A percentile compares a stretch with the other conserved stretches of the same genome.
These are phyloP conservation scores for Byssoonygena ceratinophila DNA, from an alignment of 2,329 filamentous ascomycete species.

Conservation along the genomic window DNA sequence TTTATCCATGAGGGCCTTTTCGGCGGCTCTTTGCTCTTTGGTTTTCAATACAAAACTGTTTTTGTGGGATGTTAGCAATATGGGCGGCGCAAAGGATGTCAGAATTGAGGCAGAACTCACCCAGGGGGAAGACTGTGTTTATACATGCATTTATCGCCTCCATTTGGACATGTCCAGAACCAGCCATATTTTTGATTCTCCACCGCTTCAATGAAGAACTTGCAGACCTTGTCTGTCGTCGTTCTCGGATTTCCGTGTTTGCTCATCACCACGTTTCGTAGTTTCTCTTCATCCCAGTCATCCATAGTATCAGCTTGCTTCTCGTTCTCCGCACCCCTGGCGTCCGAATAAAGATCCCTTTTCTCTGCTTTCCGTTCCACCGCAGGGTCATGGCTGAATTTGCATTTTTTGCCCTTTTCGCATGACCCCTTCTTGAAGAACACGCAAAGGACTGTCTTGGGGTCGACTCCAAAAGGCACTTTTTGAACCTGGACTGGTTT, in stretches of 20 bases:
- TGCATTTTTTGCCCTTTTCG: constrained; percentile 96
- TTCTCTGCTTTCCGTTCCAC: constrained; percentile 89
- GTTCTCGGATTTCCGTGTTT: constrained; percentile 97
- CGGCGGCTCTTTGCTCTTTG: constrained; percentile 87
- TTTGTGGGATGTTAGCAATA: constrained; percentile 1
- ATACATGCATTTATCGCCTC: constrained; percentile 97
- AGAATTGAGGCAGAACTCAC: constrained; percentile 45
- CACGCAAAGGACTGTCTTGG: constrained; percentile 91
- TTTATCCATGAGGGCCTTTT: constrained; percentile 94
- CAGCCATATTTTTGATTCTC: constrained; percentile 98
- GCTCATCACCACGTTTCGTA: constrained; percentile 77
- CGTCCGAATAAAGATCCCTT: constrained; percentile 81
- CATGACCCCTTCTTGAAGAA: constrained; percentile 97
- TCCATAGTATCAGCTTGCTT: constrained; percentile 87
- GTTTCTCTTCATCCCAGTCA: constrained; percentile 95
- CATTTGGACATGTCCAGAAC: constrained; percentile 98
- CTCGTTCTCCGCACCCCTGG: constrained; percentile 56
- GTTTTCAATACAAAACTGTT: constrained; percentile 88
- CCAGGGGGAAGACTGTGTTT: constrained; percentile 89
- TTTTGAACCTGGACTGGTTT: constrained; percentile 95
- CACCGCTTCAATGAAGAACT: constrained; percentile 92
- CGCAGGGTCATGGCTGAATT: constrained; percentile 85
- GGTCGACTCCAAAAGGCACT: constrained; percentile 93
- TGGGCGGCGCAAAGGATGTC: not conserved
- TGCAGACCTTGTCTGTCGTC: constrained; percentile 97